Percentiles rank a stretch among this genome's conserved stretches.
phyloP scores from a whole-genome alignment of 768 basidiomycete species.

The Naganishia kalamii region DNA sequence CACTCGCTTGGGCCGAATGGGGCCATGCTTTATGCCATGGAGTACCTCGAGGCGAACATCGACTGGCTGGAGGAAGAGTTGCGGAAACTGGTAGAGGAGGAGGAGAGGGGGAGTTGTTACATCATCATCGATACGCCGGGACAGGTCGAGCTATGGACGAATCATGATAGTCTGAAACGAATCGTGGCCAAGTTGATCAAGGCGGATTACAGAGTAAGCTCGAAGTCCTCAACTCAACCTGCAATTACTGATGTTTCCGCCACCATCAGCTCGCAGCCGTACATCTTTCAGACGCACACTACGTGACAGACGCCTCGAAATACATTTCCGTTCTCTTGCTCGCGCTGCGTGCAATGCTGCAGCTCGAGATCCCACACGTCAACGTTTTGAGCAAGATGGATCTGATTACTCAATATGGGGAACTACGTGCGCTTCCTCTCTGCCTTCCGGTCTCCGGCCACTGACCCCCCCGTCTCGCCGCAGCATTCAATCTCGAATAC shows the following conservation, averaged over 20 bases:
- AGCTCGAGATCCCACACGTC: conserved; percentile 93
- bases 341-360: conserved; percentile 93
- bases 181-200: conserved; percentile 69
- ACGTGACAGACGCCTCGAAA: conserved; percentile 91
- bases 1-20: conserved; percentile 89
- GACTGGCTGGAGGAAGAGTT: conserved; percentile 56
- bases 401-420: conserved; percentile 79
- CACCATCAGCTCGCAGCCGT: conserved; percentile 72
- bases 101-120: conserved; percentile 66
- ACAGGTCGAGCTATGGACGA: conserved; percentile 95
- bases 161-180: conserved; percentile 78
- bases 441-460: neutral
- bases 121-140: conserved; percentile 93
- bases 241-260: neutral
- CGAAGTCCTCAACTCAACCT: neutral
- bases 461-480: neutral
- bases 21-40: conserved; percentile 91
- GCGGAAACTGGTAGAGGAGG: conserved; percentile 41
- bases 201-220: conserved; percentile 73
- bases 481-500: conserved; percentile 94
- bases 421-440: conserved; percentile 61
- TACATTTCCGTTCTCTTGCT: conserved; percentile 88
- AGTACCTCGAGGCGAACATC: conserved; percentile 89
- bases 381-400: conserved; percentile 97
- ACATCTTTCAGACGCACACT: conserved; percentile 93